Evolutionary conservation across 129 eudicot genomes (phyloP), one percentile per base, ranked within the genome.

Genomic region (Flaveria trinervia): DNA sequence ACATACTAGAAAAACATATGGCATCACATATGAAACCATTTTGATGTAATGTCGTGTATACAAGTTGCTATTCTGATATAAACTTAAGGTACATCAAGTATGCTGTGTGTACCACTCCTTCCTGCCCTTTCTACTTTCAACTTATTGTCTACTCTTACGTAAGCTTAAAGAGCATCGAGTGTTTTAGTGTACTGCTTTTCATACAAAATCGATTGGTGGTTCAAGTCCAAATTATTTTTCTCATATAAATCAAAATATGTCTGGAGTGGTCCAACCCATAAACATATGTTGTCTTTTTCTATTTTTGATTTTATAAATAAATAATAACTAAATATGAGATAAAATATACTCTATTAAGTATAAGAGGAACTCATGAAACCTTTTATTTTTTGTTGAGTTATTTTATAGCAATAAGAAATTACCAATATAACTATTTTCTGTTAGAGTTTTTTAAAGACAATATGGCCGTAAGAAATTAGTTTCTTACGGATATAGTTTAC

Each of bases 51-150:
- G 50, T 72, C 36, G 44, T 56, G 65, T 46, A 18, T 46, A 59
- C 50, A 70, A 70, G 77, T 60, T 79, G 66, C 83, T 50, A 79
- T 79, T 79, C 56, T 72, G 23, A 72, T 79, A 79, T 79, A 79
- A 79, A 72, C 78, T 79, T 73, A 65, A 65, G 73, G 74, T 80
- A 80, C 79, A 73, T 28, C 18, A 62, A 62, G 44, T 14, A 26
- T 41, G 74, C 50, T 14, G 59, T 39, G 43, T 62, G 70, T 73
- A 73, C 79, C 20, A 54, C 74, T 66, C 56, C 74, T 73, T 80
- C 59, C 83, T 72, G 83, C 73, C 78, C n/a, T 79, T 79, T 65
- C 67, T 79, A 72, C 65, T 68, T 80, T 80, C 83, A 80, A 65
- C 69, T 80, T 36, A 36, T 36, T 80, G 79, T 80, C 83, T 80